Evolutionary conservation across 805 yeast genomes (phyloP), one percentile per base, ranked within the genome.

Genomic region (Kluyveromyces wickerhamii): DNA sequence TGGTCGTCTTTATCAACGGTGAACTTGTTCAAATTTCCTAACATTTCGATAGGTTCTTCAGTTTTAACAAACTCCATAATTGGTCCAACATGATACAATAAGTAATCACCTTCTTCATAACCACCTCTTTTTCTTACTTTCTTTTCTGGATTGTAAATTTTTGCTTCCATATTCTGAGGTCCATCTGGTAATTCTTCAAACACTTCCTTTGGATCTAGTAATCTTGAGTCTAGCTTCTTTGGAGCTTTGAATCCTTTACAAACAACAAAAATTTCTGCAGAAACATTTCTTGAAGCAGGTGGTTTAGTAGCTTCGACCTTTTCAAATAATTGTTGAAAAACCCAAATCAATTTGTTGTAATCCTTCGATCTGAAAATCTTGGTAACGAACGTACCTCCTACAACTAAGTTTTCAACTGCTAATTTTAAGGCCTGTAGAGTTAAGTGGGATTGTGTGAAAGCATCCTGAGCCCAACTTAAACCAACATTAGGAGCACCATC

Each of bases 401-500:
- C 82, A 20, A 72, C 68, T 52, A 92, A 69, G 60, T 92, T 87
- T 62, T 92, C 99, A 10, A 80, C 95, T 1, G 98, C 99, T 40
- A 92, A 69, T 58, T 80, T 86, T 52, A 92, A 69, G 21, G 97
- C 95, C 65, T 88, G 95, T 47, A 92, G 67, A 20, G 95, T 94
- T 48, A 92, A 75, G 55, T 89, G 97, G 18, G 96, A 86, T 65
- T 92, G 99, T 2, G 97, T 86, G 64, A 85, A 92, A 1, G 99
- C 98, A 75, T 92, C 99, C 62, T 92, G 99, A 14, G 84, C 92
- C 99, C 99, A 92, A n/a, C 95, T 95, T 54, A 92, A 71, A 79
- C 99, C 99, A 50, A 92, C 97, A 54, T 92, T 92, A 20, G 99
- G 99, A 19, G 99, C 99, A 79, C 99, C 99, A 71, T 92, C 99